Evolutionary conservation across 179 eudicot genomes (phyloP).

Genomic region (Monotropa hypopitys): DNA sequence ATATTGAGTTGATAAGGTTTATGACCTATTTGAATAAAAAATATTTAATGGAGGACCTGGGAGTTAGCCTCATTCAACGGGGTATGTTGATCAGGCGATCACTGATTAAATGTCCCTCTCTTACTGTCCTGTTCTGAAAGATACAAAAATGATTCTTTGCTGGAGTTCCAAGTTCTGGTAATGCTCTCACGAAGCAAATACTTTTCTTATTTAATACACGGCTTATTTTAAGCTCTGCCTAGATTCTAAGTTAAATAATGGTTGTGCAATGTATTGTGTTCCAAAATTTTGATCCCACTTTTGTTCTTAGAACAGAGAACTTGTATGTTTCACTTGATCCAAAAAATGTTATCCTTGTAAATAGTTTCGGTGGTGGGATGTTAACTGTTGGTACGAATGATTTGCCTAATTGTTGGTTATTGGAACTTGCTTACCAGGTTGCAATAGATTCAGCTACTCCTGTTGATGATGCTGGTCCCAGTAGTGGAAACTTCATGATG

Average conservation of each 20-base stretch:
- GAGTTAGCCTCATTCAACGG: background rate
- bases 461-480: conserved; percentile 73
- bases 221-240: background rate
- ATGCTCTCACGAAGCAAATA: background rate
- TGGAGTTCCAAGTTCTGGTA: background rate
- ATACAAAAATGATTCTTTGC: background rate
- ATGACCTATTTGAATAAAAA: background rate
- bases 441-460: conserved; percentile 98
- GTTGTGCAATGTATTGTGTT: background rate
- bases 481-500: conserved; percentile 47
- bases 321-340: background rate
- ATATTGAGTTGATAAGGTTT: background rate
- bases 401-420: background rate
- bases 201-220: background rate
- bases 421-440: conserved; percentile 38
- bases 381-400: background rate
- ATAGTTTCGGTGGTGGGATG: background rate
- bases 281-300: background rate
- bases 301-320: no score
- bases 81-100: background rate
- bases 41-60: background rate
- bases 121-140: background rate
- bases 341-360: background rate
- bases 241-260: background rate
- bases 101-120: background rate